These are phyloP conservation scores for Pseudogymnoascus sp. DNA, from an alignment of 2,329 filamentous ascomycete genomes.

Conservation along the genomic window DNA sequence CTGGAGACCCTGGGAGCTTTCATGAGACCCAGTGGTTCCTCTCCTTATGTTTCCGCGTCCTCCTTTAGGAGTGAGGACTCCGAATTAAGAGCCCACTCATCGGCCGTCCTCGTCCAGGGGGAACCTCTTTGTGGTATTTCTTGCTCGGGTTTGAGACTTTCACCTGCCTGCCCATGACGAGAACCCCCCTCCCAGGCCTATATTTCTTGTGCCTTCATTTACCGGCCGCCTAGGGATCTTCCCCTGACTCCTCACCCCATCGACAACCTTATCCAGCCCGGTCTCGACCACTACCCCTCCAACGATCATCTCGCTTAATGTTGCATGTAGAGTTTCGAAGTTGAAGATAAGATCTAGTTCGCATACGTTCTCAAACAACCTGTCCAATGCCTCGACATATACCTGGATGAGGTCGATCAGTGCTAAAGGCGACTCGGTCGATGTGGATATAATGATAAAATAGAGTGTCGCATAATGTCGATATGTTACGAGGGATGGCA, in stretches of 20 bases:
- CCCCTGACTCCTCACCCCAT: conserved; percentile 70
- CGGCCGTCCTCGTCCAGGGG: background rate
- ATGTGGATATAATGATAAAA: conserved; percentile 96
- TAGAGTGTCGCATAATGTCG: conserved; percentile 96
- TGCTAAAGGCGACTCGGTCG: conserved; percentile 89
- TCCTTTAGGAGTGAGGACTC: background rate
- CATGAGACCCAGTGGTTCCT: background rate
- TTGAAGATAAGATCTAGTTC: conserved; percentile 98
- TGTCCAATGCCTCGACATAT: conserved; percentile 90
- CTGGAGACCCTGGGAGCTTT: background rate
- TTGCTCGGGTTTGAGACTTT: conserved; percentile 11
- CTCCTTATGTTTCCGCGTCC: background rate
- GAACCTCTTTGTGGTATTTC: background rate
- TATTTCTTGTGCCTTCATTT: conserved; percentile 52
- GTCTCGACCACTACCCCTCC: conserved; percentile 93
- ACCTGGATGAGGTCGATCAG: conserved; percentile 96
- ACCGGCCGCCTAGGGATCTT: conserved; percentile 70
- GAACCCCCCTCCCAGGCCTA: conserved; percentile 40
- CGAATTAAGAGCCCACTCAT: background rate
- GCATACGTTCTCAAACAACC: conserved; percentile 96
- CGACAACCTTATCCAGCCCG: conserved; percentile 76
- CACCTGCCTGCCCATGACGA: conserved; percentile 27
- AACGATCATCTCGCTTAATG: conserved; percentile 87
- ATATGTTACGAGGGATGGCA: conserved; percentile 92
- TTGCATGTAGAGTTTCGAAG: conserved; percentile 90